phyloP scores from a whole-genome alignment of 306 rosid species.

The Prosopis cineraria region DNA sequence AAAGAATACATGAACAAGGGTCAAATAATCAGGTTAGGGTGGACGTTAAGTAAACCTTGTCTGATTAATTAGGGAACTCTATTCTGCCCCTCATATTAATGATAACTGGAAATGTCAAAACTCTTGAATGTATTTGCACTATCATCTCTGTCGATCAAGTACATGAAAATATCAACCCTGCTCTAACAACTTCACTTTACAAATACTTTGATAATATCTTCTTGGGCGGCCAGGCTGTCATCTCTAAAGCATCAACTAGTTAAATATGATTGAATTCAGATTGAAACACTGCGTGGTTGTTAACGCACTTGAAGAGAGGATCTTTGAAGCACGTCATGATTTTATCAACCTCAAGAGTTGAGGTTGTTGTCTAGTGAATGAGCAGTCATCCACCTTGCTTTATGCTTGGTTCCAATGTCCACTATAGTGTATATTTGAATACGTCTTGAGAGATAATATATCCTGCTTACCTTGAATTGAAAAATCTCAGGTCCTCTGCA shows the following conservation, averaged over 20 bases:
- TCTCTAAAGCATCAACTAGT: constrained; percentile 13
- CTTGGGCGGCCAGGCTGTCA: constrained; percentile 10
- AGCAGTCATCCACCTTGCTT: constrained; percentile 22
- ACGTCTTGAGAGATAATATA: not conserved
- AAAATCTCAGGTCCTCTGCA: constrained; percentile 4
- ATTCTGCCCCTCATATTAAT: constrained; percentile 5
- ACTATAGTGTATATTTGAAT: not conserved
- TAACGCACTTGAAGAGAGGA: not conserved
- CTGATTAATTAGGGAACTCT: not conserved
- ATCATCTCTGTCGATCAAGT: not conserved
- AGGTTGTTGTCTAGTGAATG: not conserved
- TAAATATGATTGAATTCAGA: not conserved
- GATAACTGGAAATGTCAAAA: not conserved
- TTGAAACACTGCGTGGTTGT: constrained; percentile 3
- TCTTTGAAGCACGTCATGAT: not conserved
- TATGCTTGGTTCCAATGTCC: constrained; percentile 10
- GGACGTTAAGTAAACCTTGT: constrained; percentile 4
- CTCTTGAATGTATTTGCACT: constrained; percentile 11
- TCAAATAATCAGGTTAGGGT: constrained; percentile 83
- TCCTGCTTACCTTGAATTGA: not conserved
- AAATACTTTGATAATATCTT: not conserved
- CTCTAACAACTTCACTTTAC: not conserved
- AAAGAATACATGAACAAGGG: constrained; percentile 77
- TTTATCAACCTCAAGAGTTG: not conserved
- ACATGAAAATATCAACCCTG: not conserved